These are phyloP conservation scores for Termitomyces titanicus DNA, from an alignment of 768 basidiomycete genomes.

Conservation along the genomic window DNA sequence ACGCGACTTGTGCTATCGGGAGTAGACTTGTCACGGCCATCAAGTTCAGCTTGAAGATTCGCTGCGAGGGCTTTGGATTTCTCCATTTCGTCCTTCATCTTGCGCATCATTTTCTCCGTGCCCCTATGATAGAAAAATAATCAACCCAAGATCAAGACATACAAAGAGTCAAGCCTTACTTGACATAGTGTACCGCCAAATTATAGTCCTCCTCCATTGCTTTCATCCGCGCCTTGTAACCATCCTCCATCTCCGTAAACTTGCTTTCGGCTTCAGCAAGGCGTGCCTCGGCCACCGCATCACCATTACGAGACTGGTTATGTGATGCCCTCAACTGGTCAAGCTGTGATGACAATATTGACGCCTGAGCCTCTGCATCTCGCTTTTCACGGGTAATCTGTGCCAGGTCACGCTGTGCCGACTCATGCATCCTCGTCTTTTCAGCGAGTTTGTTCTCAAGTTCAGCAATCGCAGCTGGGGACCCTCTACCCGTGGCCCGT, in stretches of 20 bases:
- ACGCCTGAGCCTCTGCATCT: slow-evolving; percentile 71
- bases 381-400: slow-evolving; percentile 62
- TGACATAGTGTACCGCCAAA: slow-evolving; percentile 95
- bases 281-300: slow-evolving; percentile 29
- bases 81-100: slow-evolving; percentile 92
- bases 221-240: slow-evolving; percentile 75
- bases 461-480: slow-evolving; percentile 53
- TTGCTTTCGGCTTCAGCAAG: slow-evolving; percentile 72
- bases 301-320: slow-evolving; percentile 38
- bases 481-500: slow-evolving; percentile 32
- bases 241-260: slow-evolving; percentile 73
- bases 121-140: slow-evolving; percentile 48
- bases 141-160: slow-evolving; percentile 7
- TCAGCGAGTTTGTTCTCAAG: slow-evolving; percentile 79
- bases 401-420: slow-evolving; percentile 72
- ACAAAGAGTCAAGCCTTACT: slow-evolving; percentile 50
- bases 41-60: slow-evolving; percentile 81
- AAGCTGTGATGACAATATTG: slow-evolving; percentile 59
- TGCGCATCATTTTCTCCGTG: slow-evolving; percentile 96
- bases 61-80: slow-evolving; percentile 85
- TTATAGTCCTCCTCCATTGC: slow-evolving; percentile 96
- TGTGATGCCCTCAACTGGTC: slow-evolving; percentile 60
- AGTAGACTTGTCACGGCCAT: slow-evolving; percentile 53
- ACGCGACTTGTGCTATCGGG: slow-evolving; percentile 36
- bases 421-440: slow-evolving; percentile 66